Conservation (phyloP, 257 asterid species). For the Coffea eugenioides region DNA sequence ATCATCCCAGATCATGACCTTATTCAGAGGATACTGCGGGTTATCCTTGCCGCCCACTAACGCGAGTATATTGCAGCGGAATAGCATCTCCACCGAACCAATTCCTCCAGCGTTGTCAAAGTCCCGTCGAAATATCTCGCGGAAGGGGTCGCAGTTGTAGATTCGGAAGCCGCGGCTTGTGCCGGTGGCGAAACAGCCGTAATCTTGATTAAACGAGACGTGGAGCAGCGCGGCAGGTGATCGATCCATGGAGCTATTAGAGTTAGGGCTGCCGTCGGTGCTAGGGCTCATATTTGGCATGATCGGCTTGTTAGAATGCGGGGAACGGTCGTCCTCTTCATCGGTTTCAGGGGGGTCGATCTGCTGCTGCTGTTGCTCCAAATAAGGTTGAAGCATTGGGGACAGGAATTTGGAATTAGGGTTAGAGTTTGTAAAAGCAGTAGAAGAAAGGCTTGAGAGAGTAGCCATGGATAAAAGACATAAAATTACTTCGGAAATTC, state of each 20-base stretch:
- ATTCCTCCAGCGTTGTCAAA: conserved; percentile 70
- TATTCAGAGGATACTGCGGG: conserved; percentile 77
- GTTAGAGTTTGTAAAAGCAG: conserved; percentile 17
- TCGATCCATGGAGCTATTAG: conserved; percentile 11
- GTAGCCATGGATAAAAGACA: conserved; percentile 16
- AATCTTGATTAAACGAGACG: conserved; percentile 87
- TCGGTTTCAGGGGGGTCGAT: conserved; percentile 10
- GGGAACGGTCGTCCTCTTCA: background rate
- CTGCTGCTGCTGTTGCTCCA: conserved; percentile 24
- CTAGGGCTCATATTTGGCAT: background rate
- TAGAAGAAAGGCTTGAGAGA: conserved; percentile 19
- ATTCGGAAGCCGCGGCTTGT: conserved; percentile 83
- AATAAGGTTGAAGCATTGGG: conserved; percentile 31
- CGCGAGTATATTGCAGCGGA: conserved; percentile 82
- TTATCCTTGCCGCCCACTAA: conserved; percentile 82
- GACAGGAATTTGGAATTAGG: conserved; percentile 24
- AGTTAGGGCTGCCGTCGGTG: background rate
- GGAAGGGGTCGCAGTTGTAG: conserved; percentile 85
- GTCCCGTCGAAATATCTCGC: conserved; percentile 90
- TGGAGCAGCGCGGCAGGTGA: conserved; percentile 52
- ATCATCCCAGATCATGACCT: conserved; percentile 99
- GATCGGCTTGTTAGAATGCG: background rate
- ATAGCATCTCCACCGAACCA: conserved; percentile 90
- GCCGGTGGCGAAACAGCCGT: conserved; percentile 80
- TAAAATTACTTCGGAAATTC: no score